Conservation (phyloP, 73 alveolate species). For the Paramecium biaurelia region DNA sequence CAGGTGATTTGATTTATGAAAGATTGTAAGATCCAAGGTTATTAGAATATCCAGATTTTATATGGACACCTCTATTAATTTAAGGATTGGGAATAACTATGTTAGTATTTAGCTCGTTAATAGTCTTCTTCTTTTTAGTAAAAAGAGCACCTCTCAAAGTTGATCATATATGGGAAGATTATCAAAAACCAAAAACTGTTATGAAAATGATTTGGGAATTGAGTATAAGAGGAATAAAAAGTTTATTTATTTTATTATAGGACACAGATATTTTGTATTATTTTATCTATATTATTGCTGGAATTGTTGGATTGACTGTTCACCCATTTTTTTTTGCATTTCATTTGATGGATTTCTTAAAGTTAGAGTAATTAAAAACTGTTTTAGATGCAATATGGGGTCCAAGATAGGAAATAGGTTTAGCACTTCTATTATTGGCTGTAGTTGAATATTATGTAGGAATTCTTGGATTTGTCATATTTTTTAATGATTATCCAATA, state of each 20-base stretch:
- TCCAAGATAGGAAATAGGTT: conserved; percentile 85
- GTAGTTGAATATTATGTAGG: conserved; percentile 88
- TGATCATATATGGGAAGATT: conserved; percentile 55
- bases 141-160: conserved; percentile 69
- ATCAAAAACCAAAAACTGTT: neutral
- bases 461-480: conserved; percentile 82
- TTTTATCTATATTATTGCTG: conserved; percentile 79
- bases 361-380: conserved; percentile 80
- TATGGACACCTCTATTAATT: conserved; percentile 43
- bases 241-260: conserved; percentile 15
- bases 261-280: conserved; percentile 74
- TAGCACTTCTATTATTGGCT: conserved; percentile 88
- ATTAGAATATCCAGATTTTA: neutral
- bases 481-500: conserved; percentile 71
- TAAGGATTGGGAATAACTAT: conserved; percentile 38
- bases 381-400: conserved; percentile 91
- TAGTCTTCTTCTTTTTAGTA: conserved; percentile 61
- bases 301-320: conserved; percentile 82
- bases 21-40: conserved; percentile 57
- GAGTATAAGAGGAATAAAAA: neutral
- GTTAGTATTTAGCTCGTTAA: conserved; percentile 62
- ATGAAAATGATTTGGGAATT: neutral
- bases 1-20: conserved; percentile 9
- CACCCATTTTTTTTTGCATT: conserved; percentile 90
- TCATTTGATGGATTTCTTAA: conserved; percentile 84